Base-by-base conservation (phyloP, 352 stramenopile species). In the Phytophthora sojae region DNA sequence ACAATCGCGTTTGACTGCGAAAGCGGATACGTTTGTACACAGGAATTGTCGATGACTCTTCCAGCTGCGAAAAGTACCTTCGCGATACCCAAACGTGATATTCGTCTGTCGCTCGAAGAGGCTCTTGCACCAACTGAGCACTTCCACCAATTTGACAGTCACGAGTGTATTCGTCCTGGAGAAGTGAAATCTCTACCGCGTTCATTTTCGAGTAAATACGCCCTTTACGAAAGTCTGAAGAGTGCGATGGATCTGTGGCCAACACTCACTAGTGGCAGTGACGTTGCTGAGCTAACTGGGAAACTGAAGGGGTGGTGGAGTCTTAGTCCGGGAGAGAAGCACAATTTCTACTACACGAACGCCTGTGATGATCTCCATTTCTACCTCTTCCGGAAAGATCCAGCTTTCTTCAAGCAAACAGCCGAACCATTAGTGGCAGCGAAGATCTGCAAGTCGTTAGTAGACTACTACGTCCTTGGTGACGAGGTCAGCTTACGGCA, bases 321-420 rank as follows among this genome's bases (percentile, higher is more conserved):
- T 0, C 25, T 84, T 23, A 67, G 35, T 32, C 14, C 23, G 5
- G 15, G 26, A 0, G 66, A 79, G 32, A 88, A 86, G 58, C 19
- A 54, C 23, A 50, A 23, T 15, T 71, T 82, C 35, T 91, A 89
- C 70, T 86, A 71, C 49, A 30, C 45, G 15, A 77, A 90, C 35
- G 75, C 75, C 0, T 85, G 69, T 47, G 75, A 86, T 56, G 81
- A 90, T 65, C 39, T 91, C 7, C 67, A 91, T 61, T 75, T 90
- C n/a, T 91, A 85, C 51, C 53, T 91, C 9, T 86, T 68, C 68
- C 74, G 75, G 37, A 86, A 83, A 66, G 83, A 91, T 61, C 70
- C 50, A 42, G 29, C 42, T 3, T 91, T 86, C 45, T 91, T 91
- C 59, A 60, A 76, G 12, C 21, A 72, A 25, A 69, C 69, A 30